A percentile compares a stretch with the other conserved stretches of the same genome.
Evolutionary conservation across 2,329 filamentous ascomycete species (phyloP).

Genomic region (Mollisiaceae sp.): DNA sequence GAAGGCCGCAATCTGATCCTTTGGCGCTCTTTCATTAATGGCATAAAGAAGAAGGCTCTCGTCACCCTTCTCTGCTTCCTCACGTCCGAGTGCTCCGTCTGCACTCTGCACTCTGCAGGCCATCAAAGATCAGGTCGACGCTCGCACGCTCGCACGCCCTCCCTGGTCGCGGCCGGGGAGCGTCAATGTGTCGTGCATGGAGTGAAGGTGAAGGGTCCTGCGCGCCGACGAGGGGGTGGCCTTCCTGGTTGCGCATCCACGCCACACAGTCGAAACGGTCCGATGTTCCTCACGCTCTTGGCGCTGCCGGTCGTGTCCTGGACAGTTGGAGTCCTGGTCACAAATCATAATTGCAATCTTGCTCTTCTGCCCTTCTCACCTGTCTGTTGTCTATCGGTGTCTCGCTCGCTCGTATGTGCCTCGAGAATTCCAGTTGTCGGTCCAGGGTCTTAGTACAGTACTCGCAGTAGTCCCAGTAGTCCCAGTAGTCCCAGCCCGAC

Average conservation of each 20-base stretch:
- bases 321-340: background rate
- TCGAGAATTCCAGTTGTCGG: background rate
- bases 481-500: conserved; percentile 9
- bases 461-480: background rate
- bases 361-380: background rate
- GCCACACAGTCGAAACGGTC: conserved; percentile 34
- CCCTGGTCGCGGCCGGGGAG: background rate
- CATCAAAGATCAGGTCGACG: conserved; percentile 6
- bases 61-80: conserved; percentile 24
- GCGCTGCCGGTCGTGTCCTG: conserved; percentile 12
- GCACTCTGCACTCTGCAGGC: no score
- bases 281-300: conserved; percentile 30
- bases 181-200: conserved; percentile 24
- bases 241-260: conserved; percentile 28
- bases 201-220: conserved; percentile 17
- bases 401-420: conserved; percentile 15
- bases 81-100: conserved; percentile 21
- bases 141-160: background rate
- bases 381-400: background rate
- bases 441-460: background rate
- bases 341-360: no score
- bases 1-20: conserved; percentile 19
- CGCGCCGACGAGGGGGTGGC: conserved; percentile 11
- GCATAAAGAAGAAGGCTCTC: conserved; percentile 23
- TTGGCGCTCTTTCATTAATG: conserved; percentile 19